Percentiles rank a stretch among this genome's conserved stretches.
Evolutionary conservation across 768 basidiomycete species (phyloP).

Genomic region (Tulasnella sp.): DNA sequence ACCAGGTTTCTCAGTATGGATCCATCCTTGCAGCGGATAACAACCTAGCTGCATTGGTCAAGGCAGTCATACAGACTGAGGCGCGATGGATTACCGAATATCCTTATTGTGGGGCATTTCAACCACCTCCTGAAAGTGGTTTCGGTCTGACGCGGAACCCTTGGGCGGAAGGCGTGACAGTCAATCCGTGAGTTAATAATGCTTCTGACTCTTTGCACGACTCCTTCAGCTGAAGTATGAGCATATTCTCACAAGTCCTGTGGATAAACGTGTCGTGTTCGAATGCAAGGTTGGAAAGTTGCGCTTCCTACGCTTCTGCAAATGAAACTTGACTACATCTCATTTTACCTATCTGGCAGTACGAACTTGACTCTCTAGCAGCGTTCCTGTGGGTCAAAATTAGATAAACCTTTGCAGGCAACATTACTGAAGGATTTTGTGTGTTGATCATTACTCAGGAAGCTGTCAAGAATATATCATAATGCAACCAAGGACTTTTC

Average conservation of each 20-base stretch:
- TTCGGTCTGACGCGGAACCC: slow-evolving; percentile 51
- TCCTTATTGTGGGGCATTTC: slow-evolving; percentile 74
- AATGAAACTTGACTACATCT: background rate
- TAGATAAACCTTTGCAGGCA: background rate
- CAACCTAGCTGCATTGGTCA: slow-evolving; percentile 52
- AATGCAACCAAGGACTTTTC: slow-evolving; percentile 58
- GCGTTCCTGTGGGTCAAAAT: slow-evolving; percentile 39
- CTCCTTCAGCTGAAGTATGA: too few species aligned
- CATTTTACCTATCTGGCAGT: slow-evolving; percentile 31
- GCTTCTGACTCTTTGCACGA: background rate
- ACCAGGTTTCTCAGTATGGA: slow-evolving; percentile 66
- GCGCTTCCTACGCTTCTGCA: too few species aligned
- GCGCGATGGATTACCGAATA: slow-evolving; percentile 52
- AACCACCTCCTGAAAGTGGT: slow-evolving; percentile 67
- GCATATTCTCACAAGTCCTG: too few species aligned
- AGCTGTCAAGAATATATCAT: slow-evolving; percentile 63
- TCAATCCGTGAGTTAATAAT: slow-evolving; percentile 51
- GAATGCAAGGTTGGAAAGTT: too few species aligned
- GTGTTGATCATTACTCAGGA: slow-evolving; percentile 23
- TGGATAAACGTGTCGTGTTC: too few species aligned
- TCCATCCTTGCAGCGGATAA: slow-evolving; percentile 45
- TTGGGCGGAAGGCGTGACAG: slow-evolving; percentile 56
- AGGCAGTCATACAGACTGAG: slow-evolving; percentile 75
- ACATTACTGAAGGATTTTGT: background rate
- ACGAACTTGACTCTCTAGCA: slow-evolving; percentile 69